These are phyloP conservation scores for Bathelium albidoporum DNA, from an alignment of 495 filamentous ascomycete species.

Conservation along the genomic window DNA sequence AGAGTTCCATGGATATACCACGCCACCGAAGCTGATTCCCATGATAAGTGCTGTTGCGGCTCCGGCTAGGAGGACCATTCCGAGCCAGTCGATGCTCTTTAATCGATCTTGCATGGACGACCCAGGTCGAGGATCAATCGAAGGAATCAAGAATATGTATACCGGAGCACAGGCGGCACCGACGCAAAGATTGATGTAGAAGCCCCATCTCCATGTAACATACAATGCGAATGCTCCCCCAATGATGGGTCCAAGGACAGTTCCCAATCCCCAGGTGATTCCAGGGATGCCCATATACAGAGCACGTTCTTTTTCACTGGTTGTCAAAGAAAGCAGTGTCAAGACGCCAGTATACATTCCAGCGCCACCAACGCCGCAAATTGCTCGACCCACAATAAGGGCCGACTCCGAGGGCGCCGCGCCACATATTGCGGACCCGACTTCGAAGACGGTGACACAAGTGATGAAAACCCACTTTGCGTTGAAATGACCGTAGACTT, in stretches of 20 bases:
- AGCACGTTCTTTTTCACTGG: slow-evolving; percentile 54
- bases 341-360: slow-evolving; percentile 78
- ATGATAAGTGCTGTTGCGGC: slow-evolving; percentile 16
- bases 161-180: slow-evolving; percentile 49
- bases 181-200: slow-evolving; percentile 59
- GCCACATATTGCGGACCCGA: slow-evolving; percentile 29
- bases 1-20: slow-evolving; percentile 14
- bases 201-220: slow-evolving; percentile 69
- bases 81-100: slow-evolving; percentile 32
- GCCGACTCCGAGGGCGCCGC: slow-evolving; percentile 24
- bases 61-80: slow-evolving; percentile 22
- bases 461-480: slow-evolving; percentile 26
- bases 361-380: slow-evolving; percentile 40
- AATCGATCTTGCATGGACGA: slow-evolving; percentile 28
- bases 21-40: slow-evolving; percentile 13
- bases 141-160: slow-evolving; percentile 47
- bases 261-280: slow-evolving; percentile 3
- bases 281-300: slow-evolving; percentile 10
- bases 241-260: slow-evolving; percentile 20
- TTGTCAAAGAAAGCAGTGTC: slow-evolving; percentile 66
- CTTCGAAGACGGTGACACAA: slow-evolving; percentile 25
- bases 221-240: slow-evolving; percentile 31
- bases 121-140: slow-evolving; percentile 34
- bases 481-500: slow-evolving; percentile 22
- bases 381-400: slow-evolving; percentile 30